Evolutionary conservation across 2,329 filamentous ascomycete genomes (phyloP), one percentile per base, ranked within the genome.

Genomic region (Calonectria pseudoturangicola): DNA sequence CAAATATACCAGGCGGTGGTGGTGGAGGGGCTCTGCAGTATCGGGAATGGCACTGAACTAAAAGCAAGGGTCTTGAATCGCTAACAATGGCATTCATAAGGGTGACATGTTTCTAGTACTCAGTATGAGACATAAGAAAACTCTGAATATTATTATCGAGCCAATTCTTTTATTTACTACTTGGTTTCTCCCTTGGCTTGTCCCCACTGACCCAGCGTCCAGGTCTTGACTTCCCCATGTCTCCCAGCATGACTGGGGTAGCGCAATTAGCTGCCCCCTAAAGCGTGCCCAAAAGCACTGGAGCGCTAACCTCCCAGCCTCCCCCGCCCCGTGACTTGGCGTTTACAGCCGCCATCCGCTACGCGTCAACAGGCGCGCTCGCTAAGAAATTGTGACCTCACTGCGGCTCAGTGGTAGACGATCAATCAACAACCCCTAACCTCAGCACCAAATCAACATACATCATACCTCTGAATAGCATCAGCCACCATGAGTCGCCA

Each of bases 401-500:
- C 54, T 18, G 54, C 54, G 21, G 54, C 45, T 48, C n/a, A 48
- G 45, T n/a, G 13, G 13, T 48, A 12, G 45, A 48, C 12, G n/a
- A 51, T 45, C 30, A 18, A 51, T 28, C 66, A n/a, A 30, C 43
- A 16, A 33, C 43, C 30, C 43, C 30, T 12, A 48, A 36, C 58
- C 8, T 10, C 25, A 30, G 51, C 63, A 21, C 16, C 33, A 41
- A 21, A 25, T 33, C 21, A 48, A 62, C 33, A 27, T 25, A 41
- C 54, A 50, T 4, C 47, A 45, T 25, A 16, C 15, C 41, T 66
- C 12, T n/a, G 51, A 2, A 18, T 58, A 66, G 47, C 45, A 69
- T 18, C 21, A 33, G 47, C 60, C 75, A 81, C 41, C 39, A 97
- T 97, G 94, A 94, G 93, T 80, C 90, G 92, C 72, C 90, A 93